Evolutionary conservation across 1,284 basidiomycete genomes (phyloP), one percentile per base, ranked within the genome.

Genomic region (Ceratobasidium sp.): DNA sequence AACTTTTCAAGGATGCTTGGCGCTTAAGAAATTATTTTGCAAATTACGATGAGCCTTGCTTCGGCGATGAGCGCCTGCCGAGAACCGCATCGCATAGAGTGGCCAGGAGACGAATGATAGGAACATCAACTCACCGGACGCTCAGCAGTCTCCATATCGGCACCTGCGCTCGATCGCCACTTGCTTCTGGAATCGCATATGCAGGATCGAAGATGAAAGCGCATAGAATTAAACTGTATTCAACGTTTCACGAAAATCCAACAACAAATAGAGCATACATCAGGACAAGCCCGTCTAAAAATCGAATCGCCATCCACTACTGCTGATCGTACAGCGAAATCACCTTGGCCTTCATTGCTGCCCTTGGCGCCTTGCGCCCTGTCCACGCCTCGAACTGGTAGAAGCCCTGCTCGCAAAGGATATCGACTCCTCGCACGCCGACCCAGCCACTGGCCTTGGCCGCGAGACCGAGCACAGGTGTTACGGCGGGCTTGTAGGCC

Each of bases 381-480:
- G 92, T 97, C 95, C 94, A 98, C 64, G 88, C 79, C 81, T 88
- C 86, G 80, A 94, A 95, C 82, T 96, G 95, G 72, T 86, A 86
- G 80, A 90, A 95, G 1, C 92, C 95, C 79, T 97, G 95, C 82
- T 95, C 91, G 57, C 95, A 84, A 58, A 97, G 82, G 55, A 96
- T 91, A 79, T 96, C 92, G 7, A 97, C 84, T 0, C 96, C 95
- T 52, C 86, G 86, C 11, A 96, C 91, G 0, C 84, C 82, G 26
- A 82, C 85, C 95, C 96, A 98, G n/a, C 86, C 80, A 16, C 75
- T 58, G 16, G 50, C 14, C 41, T 57, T 82, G n/a, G 78, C 75
- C 1, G 79, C 91, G 5, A 93, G 79, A 52, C 79, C 77, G 38
- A 94, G 80, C 59, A 94, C 79, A 0, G 91, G 88, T 13, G 92